Conservation (phyloP, 1,139 yeast genomes). For the Suhomyces anneliseae region DNA sequence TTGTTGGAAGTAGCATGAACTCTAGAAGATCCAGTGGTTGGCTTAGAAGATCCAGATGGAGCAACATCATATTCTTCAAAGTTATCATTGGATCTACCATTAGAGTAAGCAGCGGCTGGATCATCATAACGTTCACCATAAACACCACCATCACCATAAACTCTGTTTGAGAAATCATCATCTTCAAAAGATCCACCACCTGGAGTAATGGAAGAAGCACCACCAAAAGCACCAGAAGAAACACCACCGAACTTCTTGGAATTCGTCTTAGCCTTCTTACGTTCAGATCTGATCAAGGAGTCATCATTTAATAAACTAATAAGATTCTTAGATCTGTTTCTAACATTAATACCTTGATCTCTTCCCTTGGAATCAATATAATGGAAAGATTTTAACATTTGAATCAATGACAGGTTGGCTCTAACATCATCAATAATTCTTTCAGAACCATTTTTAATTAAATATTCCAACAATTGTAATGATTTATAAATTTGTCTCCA, state of each 20-base stretch:
- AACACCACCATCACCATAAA: slow-evolving; percentile 81
- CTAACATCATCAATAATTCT: slow-evolving; percentile 94
- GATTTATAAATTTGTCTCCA: slow-evolving; percentile 99
- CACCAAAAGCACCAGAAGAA: slow-evolving; percentile 53
- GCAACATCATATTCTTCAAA: slow-evolving; percentile 75
- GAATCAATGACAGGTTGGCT: slow-evolving; percentile 75
- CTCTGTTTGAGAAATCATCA: slow-evolving; percentile 55
- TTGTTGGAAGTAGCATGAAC: slow-evolving; percentile 38
- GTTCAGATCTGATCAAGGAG: slow-evolving; percentile 70
- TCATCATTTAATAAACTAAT: slow-evolving; percentile 75
- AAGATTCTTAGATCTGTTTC: slow-evolving; percentile 84
- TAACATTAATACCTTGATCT: slow-evolving; percentile 94
- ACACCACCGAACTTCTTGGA: slow-evolving; percentile 79
- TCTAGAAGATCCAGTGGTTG: slow-evolving; percentile 46
- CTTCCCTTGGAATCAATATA: slow-evolving; percentile 91
- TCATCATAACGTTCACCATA: slow-evolving; percentile 69
- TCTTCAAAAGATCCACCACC: slow-evolving; percentile 47
- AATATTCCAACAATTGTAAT: slow-evolving; percentile 83
- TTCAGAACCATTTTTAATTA: slow-evolving; percentile 90
- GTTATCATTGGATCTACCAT: slow-evolving; percentile 43
- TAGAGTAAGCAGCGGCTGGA: slow-evolving; percentile 44
- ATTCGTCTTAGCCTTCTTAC: slow-evolving; percentile 85
- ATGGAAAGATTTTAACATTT: slow-evolving; percentile 91
- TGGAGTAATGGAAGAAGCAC: slow-evolving; percentile 42
- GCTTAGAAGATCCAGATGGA: slow-evolving; percentile 28